These are phyloP conservation scores for Sistotremastrum niveocremeum DNA, from an alignment of 768 basidiomycete genomes.

Conservation along the genomic window DNA sequence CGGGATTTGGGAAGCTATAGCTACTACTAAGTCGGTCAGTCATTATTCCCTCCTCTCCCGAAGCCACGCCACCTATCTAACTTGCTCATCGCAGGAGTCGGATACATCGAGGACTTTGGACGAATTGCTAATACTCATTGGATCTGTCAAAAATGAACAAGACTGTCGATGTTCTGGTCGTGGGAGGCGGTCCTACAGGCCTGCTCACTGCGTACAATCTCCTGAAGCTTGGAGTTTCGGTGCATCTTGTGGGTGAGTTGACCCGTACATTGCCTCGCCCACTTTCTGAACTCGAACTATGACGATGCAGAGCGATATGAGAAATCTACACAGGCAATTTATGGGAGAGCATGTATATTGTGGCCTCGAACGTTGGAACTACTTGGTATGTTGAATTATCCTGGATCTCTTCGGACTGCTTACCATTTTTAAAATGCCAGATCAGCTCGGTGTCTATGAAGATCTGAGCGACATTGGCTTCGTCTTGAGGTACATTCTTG, in stretches of 20 bases:
- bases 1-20: too few relatives aligned
- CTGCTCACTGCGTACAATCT: neutral
- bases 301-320: neutral
- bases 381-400: too few relatives aligned
- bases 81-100: too few relatives aligned
- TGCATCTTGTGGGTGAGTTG: neutral
- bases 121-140: too few relatives aligned
- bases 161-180: constrained; percentile 2
- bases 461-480: neutral
- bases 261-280: too few relatives aligned
- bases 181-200: constrained; percentile 6
- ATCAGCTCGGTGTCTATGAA: constrained; percentile 4
- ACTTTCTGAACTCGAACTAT: neutral
- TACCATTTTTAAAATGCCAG: neutral
- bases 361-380: constrained; percentile 1
- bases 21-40: too few relatives aligned
- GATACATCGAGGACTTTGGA: too few relatives aligned
- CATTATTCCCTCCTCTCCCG: too few relatives aligned
- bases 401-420: too few relatives aligned
- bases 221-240: neutral
- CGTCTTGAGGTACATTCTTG: neutral
- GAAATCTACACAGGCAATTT: constrained; percentile 1
- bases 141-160: too few relatives aligned
- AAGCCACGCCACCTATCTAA: too few relatives aligned
- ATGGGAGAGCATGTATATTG: constrained; percentile 5